A percentile compares a stretch with the other conserved stretches of the same genome.
Conservation (phyloP, 495 filamentous ascomycete species). For the Aspergillus bridgeri region DNA sequence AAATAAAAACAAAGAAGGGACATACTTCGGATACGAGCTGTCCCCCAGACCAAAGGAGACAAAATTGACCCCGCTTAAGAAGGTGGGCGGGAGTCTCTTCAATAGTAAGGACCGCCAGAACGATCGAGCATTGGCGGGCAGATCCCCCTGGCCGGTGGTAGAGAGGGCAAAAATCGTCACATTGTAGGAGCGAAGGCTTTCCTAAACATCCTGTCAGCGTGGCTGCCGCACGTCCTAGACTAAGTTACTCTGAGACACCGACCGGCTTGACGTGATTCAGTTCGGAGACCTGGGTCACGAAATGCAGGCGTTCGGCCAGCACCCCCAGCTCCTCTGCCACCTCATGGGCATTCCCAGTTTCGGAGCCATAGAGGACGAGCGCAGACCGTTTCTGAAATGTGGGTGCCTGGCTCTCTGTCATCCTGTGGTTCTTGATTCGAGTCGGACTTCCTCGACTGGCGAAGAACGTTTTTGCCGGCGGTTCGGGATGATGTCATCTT, state of each 20-base stretch:
- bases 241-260: constrained; percentile 36
- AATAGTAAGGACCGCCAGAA: constrained; percentile 86
- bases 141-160: constrained; percentile 91
- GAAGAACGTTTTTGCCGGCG: background rate
- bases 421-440: background rate
- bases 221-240: background rate
- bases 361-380: constrained; percentile 86
- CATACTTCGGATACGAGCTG: constrained; percentile 85
- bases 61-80: constrained; percentile 64
- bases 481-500: background rate
- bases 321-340: constrained; percentile 79
- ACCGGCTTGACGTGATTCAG: constrained; percentile 76
- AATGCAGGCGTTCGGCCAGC: constrained; percentile 69
- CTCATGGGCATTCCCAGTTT: constrained; percentile 91
- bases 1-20: background rate
- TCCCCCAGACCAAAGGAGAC: constrained; percentile 90
- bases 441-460: too few species aligned
- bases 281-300: constrained; percentile 67
- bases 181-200: constrained; percentile 46
- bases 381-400: constrained; percentile 46
- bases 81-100: constrained; percentile 69
- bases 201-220: constrained; percentile 29
- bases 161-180: constrained; percentile 78
- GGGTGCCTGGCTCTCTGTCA: background rate
- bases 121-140: constrained; percentile 71